Evolutionary conservation across 257 asterid species (phyloP), one percentile per base, ranked within the genome.

Genomic region (Solanum corneliomulleri): DNA sequence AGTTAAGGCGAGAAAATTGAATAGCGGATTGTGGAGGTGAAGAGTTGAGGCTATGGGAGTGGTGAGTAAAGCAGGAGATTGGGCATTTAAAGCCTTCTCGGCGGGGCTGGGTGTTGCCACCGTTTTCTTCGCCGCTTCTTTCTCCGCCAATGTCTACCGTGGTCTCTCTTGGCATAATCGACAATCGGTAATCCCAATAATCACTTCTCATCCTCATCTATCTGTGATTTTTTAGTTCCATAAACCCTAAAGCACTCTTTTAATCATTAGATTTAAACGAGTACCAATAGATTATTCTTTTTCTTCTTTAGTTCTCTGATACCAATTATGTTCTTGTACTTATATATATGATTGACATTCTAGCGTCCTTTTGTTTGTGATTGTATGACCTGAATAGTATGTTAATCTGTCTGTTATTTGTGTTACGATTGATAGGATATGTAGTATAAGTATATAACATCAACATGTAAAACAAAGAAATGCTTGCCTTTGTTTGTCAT

Each of bases 141-240:
- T 96, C 92, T 94, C 99, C 74, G 83, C 91, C 90, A 96, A 96
- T 89, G 96, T 95, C 84, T 96, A 94, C 90, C 98, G 99, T 31
- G 98, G 98, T 77, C 93, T 95, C 72, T 88, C 96, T 87, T 95
- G 99, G 99, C 98, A 95, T 90, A 87, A 88, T 31, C 93, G 94
- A 52, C 98, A 96, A 90, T 78, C 93, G 93, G 98, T 95, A 62
- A 62, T 4, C 80, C 7, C 29, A 29, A 2, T n/a, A 58, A 58
- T 83, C 37, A 37, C 39, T 37, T 37, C 39, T 37, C 45, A 4
- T 49, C 1, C 68, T 35, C 60, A 42, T 77, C 37, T 78, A 4
- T 27, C 5, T 45, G 3, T 25, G 5, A 44, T 47, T 78, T 47
- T 42, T 47, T 47, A 15, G 27, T 80, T 47, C 52, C 3, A 16